A percentile compares a stretch with the other conserved stretches of the same genome.
Conservation (phyloP, 176 grass and related monocot genomes). For the Otatea glauca region DNA sequence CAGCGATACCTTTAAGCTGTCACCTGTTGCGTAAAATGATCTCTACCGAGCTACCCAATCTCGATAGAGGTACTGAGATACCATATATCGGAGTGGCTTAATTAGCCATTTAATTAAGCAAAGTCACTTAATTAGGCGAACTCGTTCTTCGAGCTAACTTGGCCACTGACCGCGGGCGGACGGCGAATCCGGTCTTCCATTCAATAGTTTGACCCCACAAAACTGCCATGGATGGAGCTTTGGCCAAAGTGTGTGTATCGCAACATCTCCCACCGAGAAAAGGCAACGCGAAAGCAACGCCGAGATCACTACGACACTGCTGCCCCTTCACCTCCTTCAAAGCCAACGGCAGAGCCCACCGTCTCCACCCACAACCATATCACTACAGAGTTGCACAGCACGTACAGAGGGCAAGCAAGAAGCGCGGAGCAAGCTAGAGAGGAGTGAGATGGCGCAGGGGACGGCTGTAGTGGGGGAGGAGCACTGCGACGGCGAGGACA, state of each 20-base stretch:
- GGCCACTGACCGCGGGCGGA: constrained; percentile 1
- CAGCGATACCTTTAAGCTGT: no score
- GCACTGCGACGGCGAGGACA: constrained; percentile 64
- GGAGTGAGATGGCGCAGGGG: neutral
- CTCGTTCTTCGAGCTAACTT: neutral
- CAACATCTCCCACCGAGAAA: neutral
- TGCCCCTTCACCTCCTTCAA: neutral
- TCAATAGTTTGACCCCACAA: neutral
- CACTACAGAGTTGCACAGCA: neutral
- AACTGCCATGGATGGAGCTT: neutral
- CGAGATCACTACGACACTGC: neutral
- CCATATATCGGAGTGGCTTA: no score
- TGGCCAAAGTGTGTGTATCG: neutral
- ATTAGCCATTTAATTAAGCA: no score
- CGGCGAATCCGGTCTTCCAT: neutral
- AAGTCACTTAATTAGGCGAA: no score
- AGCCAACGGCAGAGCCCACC: neutral
- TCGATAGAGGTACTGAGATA: no score
- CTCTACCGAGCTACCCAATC: no score
- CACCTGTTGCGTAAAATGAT: no score
- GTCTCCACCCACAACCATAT: neutral
- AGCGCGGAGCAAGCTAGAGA: neutral
- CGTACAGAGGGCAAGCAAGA: neutral
- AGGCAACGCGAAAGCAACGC: constrained; percentile 29
- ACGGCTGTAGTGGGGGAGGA: constrained; percentile 58